Evolutionary conservation across 2,329 filamentous ascomycete genomes (phyloP), one percentile per base, ranked within the genome.

Genomic region (Cyclaneusma minus): DNA sequence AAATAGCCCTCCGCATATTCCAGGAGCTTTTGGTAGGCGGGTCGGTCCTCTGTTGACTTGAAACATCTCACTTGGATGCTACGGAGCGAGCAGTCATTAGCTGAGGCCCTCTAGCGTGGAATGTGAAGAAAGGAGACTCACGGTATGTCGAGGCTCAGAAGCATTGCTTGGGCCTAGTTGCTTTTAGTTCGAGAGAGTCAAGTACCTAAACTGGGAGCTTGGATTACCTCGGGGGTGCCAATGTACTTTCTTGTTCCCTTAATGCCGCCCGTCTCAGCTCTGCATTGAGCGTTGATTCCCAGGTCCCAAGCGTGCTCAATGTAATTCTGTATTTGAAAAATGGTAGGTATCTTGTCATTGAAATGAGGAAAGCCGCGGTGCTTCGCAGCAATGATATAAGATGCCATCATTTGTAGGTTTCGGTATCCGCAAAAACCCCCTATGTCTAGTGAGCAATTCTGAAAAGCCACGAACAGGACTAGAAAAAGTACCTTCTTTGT

Each of bases 341-440:
- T 79, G 3, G 70, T 72, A 0, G 89, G 87, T 5, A 85, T 55
- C 2, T 54, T 57, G 4, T 57, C 55, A 2, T 57, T 49, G 32
- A 92, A 80, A 24, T 57, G 51, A 21, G 73, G 58, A 33, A 64
- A 50, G 0, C 78, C 80, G 8, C 58, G 51, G 8, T 58, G 58
- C 20, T 56, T 48, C 2, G 67, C 54, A 6, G 63, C 65, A 31
- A 74, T 67, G 12, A 94, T 68, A 46, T 82, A 85, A 0, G 84
- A 87, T 9, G 77, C 57, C 38, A 94, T 52, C 73, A 91, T 91
- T 48, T 95, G 89, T 16, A 93, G 91, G 44, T 92, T 95, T 21
- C 87, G 68, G 47, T 94, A 95, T 3, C 87, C 87, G 46, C 87
- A 95, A 47, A 95, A 95, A 5, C 83, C 80, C 13, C 84, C 84